Percentiles rank a stretch among this genome's conserved stretches.
Conservation (phyloP, 73 alveolate species). For the Paramecium sonneborni region DNA sequence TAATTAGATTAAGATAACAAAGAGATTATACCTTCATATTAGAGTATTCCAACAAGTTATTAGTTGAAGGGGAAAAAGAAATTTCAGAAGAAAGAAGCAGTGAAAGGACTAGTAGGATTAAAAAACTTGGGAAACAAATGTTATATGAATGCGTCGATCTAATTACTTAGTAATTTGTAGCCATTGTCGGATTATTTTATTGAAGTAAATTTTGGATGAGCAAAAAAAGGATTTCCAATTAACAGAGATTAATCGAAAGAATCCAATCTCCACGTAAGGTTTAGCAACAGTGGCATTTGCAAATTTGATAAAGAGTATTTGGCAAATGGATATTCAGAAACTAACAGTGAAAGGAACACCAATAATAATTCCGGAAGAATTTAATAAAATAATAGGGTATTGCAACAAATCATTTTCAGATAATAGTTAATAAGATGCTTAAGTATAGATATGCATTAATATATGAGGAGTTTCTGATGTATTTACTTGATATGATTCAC, state of each 20-base stretch:
- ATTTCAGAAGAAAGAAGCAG: slow-evolving; percentile 9
- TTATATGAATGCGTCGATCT: slow-evolving; percentile 87
- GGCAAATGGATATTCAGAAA: slow-evolving; percentile 45
- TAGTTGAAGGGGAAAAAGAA: not conserved
- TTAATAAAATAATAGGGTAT: not conserved
- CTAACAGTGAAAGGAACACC: slow-evolving; percentile 30
- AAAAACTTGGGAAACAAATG: slow-evolving; percentile 94
- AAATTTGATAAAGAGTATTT: slow-evolving; percentile 6
- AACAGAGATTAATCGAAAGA: not conserved
- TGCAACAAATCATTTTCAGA: slow-evolving; percentile 67
- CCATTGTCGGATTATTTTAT: slow-evolving; percentile 84
- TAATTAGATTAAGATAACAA: not conserved
- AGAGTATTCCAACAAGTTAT: slow-evolving; percentile 60
- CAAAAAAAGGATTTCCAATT: not conserved
- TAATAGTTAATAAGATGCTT: slow-evolving; percentile 88
- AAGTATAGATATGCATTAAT: not conserved
- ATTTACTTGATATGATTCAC: slow-evolving; percentile 92
- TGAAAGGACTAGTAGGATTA: slow-evolving; percentile 83
- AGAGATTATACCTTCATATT: slow-evolving; percentile 38
- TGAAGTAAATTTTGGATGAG: slow-evolving; percentile 10
- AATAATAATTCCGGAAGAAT: slow-evolving; percentile 51
- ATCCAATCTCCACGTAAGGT: not conserved
- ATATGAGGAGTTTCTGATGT: slow-evolving; percentile 88
- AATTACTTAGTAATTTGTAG: slow-evolving; percentile 87
- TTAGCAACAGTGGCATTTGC: not conserved